Conservation (phyloP, 768 basidiomycete species). For the Kwoniella shandongensis region DNA sequence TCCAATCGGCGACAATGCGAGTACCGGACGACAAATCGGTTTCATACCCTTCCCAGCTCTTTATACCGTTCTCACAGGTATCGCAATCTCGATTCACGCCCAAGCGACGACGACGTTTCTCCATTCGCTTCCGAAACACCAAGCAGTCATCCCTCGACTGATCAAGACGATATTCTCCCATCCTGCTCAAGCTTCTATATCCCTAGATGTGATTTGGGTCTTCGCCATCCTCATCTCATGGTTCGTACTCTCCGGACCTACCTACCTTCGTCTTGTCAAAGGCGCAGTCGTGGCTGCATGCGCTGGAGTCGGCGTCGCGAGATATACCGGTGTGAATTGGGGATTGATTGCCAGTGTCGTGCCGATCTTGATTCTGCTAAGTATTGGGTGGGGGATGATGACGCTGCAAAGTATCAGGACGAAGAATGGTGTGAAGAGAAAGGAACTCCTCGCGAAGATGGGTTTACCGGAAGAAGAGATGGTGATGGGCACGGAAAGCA, state of each 20-base stretch:
- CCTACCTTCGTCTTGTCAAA: constrained; percentile 5
- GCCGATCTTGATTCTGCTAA: constrained; percentile 33
- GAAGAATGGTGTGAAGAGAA: constrained; percentile 32
- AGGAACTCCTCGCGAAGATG: constrained; percentile 29
- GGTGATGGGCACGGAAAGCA: constrained; percentile 30
- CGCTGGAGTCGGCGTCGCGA: constrained; percentile 2
- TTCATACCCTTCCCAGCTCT: constrained; percentile 48
- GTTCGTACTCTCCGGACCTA: constrained; percentile 29
- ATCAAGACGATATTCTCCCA: constrained; percentile 53
- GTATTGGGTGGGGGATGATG: constrained; percentile 22
- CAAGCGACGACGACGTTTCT: constrained; percentile 47
- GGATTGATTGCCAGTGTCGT: constrained; percentile 34
- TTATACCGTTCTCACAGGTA: constrained; percentile 54
- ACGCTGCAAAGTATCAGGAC: constrained; percentile 24
- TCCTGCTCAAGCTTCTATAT: constrained; percentile 66
- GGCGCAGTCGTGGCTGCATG: constrained; percentile 19
- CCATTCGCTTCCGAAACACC: constrained; percentile 24
- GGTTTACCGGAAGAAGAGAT: constrained; percentile 31
- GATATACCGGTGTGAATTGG: constrained; percentile 39
- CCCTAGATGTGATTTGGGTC: constrained; percentile 65
- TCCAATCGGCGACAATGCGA: constrained; percentile 8
- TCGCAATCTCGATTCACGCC: constrained; percentile 54
- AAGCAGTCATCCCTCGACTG: constrained; percentile 11
- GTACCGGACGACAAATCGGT: not conserved
- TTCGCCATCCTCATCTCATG: constrained; percentile 28